Evolutionary conservation across 768 basidiomycete genomes (phyloP).

Genomic region (Kwoniella sp.): DNA sequence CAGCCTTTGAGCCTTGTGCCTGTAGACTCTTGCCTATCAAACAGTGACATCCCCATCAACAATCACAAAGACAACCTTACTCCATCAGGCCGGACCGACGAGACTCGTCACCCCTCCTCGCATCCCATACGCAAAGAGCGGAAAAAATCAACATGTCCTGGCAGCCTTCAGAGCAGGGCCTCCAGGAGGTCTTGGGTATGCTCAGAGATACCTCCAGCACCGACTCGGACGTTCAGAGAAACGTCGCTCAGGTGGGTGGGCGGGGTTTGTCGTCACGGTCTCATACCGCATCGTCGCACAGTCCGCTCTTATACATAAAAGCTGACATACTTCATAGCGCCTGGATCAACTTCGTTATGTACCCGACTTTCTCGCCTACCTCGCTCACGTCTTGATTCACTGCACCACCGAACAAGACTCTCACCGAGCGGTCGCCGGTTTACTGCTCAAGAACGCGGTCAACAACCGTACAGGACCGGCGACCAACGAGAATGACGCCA

Average conservation of each 20-base stretch:
- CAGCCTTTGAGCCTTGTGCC: too few relatives aligned
- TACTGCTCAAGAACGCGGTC: slow-evolving; percentile 88
- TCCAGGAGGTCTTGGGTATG: slow-evolving; percentile 86
- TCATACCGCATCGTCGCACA: not conserved
- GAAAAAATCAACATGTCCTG: slow-evolving; percentile 57
- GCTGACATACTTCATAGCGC: slow-evolving; percentile 33
- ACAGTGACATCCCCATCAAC: not conserved
- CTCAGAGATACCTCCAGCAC: slow-evolving; percentile 86
- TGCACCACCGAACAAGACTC: slow-evolving; percentile 81
- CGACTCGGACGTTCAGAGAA: slow-evolving; percentile 64
- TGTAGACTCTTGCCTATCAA: too few relatives aligned
- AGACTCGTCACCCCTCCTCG: too few relatives aligned
- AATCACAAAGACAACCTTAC: not conserved
- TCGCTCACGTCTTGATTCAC: slow-evolving; percentile 82
- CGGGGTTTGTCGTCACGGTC: not conserved
- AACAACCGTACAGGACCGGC: slow-evolving; percentile 68
- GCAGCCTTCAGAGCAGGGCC: slow-evolving; percentile 75
- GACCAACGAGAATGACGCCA: slow-evolving; percentile 59
- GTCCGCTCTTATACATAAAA: not conserved
- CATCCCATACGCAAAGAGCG: too few relatives aligned
- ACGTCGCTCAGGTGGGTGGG: slow-evolving; percentile 69
- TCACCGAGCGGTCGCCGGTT: slow-evolving; percentile 91
- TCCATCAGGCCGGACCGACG: too few relatives aligned
- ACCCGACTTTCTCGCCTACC: slow-evolving; percentile 92
- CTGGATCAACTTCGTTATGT: slow-evolving; percentile 60